These are phyloP conservation scores for Megacollybia marginata DNA, from an alignment of 768 basidiomycete species.

Conservation along the genomic window DNA sequence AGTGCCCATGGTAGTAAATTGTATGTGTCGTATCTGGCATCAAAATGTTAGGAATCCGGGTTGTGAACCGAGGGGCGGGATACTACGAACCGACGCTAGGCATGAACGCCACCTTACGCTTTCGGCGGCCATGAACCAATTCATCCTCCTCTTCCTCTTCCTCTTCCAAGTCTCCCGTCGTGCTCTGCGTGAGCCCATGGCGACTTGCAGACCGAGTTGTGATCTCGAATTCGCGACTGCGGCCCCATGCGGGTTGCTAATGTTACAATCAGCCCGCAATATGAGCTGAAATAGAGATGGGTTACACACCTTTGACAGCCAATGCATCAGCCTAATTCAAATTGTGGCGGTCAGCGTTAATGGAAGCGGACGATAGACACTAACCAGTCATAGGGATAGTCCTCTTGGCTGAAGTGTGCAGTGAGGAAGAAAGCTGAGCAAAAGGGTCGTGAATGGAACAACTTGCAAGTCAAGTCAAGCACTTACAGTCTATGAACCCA, in stretches of 20 bases:
- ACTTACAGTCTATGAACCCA: conserved; percentile 79
- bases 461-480: background rate
- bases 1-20: conserved; percentile 85
- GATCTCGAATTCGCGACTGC: conserved; percentile 84
- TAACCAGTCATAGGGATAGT: conserved; percentile 83
- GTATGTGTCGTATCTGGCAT: conserved; percentile 75
- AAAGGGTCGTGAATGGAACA: conserved; percentile 1
- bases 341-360: conserved; percentile 5
- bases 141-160: conserved; percentile 63
- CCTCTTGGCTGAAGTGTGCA: conserved; percentile 82
- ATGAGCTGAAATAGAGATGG: background rate
- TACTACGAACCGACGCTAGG: conserved; percentile 64
- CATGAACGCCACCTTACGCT: conserved; percentile 78
- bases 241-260: conserved; percentile 88
- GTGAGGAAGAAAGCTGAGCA: conserved; percentile 76
- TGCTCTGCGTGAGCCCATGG: conserved; percentile 55
- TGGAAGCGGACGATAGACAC: conserved; percentile 7
- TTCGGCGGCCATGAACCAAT: conserved; percentile 61
- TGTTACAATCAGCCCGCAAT: background rate
- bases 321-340: conserved; percentile 76
- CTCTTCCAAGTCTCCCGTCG: conserved; percentile 72
- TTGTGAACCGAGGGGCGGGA: conserved; percentile 6
- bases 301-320: conserved; percentile 71
- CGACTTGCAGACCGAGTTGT: conserved; percentile 70
- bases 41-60: background rate